Percentiles rank a stretch among this genome's conserved stretches.
These are phyloP conservation scores for Botryotinia convoluta DNA, from an alignment of 2,329 filamentous ascomycete genomes.

Conservation along the genomic window DNA sequence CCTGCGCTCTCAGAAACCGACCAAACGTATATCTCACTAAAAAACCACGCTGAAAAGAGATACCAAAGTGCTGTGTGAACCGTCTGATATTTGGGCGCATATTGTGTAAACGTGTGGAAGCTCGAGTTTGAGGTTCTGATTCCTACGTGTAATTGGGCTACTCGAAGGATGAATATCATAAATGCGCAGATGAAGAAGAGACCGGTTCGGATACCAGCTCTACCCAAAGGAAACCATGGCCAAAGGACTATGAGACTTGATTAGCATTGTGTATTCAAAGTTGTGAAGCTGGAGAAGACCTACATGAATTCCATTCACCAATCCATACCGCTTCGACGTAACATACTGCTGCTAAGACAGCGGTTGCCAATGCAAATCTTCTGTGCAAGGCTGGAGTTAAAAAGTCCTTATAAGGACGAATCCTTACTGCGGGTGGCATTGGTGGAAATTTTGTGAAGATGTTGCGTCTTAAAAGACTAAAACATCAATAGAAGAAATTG, in stretches of 20 bases:
- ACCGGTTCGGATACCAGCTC: conserved; percentile 68
- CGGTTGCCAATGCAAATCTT: conserved; percentile 76
- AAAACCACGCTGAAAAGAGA: conserved; percentile 71
- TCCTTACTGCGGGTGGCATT: conserved; percentile 37
- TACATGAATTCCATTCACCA: conserved; percentile 63
- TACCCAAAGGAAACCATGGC: conserved; percentile 81
- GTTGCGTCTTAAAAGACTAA: neutral
- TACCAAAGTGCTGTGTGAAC: conserved; percentile 75
- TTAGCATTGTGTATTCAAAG: conserved; percentile 8
- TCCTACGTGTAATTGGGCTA: conserved; percentile 77
- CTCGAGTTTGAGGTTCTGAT: conserved; percentile 67
- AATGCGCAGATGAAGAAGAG: conserved; percentile 76
- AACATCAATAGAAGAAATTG: neutral
- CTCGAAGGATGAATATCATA: conserved; percentile 77
- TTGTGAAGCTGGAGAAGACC: conserved; percentile 17
- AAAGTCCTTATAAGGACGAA: conserved; percentile 62
- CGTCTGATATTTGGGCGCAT: conserved; percentile 54
- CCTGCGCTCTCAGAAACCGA: conserved; percentile 58
- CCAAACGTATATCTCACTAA: conserved; percentile 78
- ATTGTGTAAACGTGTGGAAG: conserved; percentile 60
- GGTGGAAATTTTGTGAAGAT: conserved; percentile 18
- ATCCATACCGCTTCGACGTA: conserved; percentile 71
- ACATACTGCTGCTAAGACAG: conserved; percentile 66
- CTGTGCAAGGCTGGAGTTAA: conserved; percentile 84
- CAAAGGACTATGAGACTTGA: conserved; percentile 62